Conservation (phyloP, 31 red algal species). For the Odonthalia washingtoniensis region DNA sequence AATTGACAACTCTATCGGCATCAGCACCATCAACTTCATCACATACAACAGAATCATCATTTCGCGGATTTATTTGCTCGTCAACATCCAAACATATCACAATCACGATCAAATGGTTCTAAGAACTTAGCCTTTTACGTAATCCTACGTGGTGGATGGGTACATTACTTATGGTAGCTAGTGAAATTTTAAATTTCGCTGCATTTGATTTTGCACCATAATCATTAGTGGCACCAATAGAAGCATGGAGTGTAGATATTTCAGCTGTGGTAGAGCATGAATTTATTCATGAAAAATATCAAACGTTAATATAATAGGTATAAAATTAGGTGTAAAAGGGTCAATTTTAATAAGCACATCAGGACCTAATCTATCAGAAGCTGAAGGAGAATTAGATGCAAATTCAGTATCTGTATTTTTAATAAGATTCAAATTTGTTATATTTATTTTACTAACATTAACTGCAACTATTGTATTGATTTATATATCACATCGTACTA, state of each 20-base stretch:
- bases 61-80: background rate
- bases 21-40: no score
- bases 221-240: conserved; percentile 76
- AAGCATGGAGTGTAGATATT: conserved; percentile 77
- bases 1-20: no score
- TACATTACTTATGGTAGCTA: conserved; percentile 64
- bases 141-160: conserved; percentile 75
- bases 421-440: conserved; percentile 51
- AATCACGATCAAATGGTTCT: background rate
- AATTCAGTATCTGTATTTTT: conserved; percentile 44
- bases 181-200: conserved; percentile 77
- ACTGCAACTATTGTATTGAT: conserved; percentile 42
- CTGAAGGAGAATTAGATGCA: conserved; percentile 46
- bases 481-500: conserved; percentile 52
- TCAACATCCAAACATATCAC: background rate
- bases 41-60: no score
- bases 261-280: no score
- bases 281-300: conserved; percentile 64
- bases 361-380: conserved; percentile 49
- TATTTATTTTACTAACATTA: conserved; percentile 54
- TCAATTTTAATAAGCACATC: conserved; percentile 68
- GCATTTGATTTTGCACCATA: conserved; percentile 78
- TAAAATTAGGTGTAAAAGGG: conserved; percentile 62
- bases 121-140: conserved; percentile 26
- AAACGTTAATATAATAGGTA: conserved; percentile 53